These are phyloP conservation scores for Fusarium sp. DNA, from an alignment of 2,329 filamentous ascomycete species.

Conservation along the genomic window DNA sequence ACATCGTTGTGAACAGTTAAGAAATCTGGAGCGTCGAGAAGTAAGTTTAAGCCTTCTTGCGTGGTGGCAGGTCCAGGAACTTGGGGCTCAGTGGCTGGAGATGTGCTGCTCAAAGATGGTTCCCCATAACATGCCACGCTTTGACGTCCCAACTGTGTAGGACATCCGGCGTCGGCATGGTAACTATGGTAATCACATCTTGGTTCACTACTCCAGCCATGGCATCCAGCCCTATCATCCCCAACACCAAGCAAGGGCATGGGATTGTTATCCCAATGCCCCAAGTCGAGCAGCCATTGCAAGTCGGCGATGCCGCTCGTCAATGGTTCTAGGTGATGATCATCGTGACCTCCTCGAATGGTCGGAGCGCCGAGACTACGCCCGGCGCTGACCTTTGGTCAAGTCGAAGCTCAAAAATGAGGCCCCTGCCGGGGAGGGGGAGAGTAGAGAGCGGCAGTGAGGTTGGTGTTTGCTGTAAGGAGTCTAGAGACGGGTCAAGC, in stretches of 20 bases:
- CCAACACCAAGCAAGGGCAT: not conserved
- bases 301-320: not conserved
- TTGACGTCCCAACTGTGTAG: too few relatives aligned
- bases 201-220: not conserved
- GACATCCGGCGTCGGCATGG: too few relatives aligned
- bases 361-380: not conserved
- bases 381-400: not conserved
- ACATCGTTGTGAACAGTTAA: rapidly evolving
- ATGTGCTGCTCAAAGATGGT: not conserved
- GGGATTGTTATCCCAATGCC: not conserved
- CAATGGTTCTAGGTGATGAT: conserved; percentile 8
- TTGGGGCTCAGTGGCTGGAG: not conserved
- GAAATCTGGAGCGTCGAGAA: not conserved
- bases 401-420: not conserved
- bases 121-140: too few relatives aligned
- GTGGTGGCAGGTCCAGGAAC: not conserved
- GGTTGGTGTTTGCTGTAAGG: too few relatives aligned
- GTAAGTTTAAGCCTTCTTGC: not conserved
- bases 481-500: too few relatives aligned
- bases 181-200: too few relatives aligned
- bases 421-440: too few relatives aligned
- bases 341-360: not conserved
- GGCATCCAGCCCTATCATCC: not conserved
- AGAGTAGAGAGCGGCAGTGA: too few relatives aligned
- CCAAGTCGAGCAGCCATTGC: not conserved